Evolutionary conservation across 2,329 filamentous ascomycete species (phyloP).

Genomic region (Cryphonectria carpinicola): DNA sequence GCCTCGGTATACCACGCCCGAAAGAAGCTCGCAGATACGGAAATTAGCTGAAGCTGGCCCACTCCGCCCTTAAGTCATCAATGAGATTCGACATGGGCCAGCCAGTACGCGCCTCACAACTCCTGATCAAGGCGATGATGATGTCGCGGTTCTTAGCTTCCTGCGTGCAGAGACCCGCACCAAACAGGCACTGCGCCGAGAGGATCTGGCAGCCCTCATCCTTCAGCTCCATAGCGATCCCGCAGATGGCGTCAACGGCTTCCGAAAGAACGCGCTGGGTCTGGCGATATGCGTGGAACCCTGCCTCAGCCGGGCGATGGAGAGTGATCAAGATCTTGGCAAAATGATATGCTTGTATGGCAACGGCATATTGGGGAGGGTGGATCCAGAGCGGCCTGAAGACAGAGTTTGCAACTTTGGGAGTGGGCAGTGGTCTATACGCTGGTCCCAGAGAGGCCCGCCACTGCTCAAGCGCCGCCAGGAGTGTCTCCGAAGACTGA

Average conservation of each 20-base stretch:
- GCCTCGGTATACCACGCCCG: neutral
- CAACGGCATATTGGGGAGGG: constrained; percentile 50
- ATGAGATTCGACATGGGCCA: constrained; percentile 43
- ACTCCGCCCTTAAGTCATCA: constrained; percentile 38
- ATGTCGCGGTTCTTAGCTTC: constrained; percentile 41
- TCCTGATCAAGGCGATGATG: constrained; percentile 43
- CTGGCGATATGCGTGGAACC: constrained; percentile 49
- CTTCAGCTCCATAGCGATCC: constrained; percentile 50
- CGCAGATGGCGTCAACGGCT: constrained; percentile 52
- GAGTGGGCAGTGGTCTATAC: constrained; percentile 45
- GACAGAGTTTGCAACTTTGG: constrained; percentile 33
- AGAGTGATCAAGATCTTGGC: constrained; percentile 57
- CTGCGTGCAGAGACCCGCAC: constrained; percentile 47
- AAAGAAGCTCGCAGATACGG: neutral
- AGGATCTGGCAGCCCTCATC: constrained; percentile 48
- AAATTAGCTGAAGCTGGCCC: constrained; percentile 31
- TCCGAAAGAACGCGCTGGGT: constrained; percentile 49
- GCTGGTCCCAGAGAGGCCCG: constrained; percentile 40
- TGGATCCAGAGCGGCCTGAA: constrained; percentile 57
- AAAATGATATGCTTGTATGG: constrained; percentile 55
- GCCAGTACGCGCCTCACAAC: constrained; percentile 43
- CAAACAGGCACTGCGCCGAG: constrained; percentile 49
- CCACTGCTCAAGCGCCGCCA: constrained; percentile 37
- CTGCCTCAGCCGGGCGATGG: constrained; percentile 54
- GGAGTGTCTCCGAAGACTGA: constrained; percentile 30